Evolutionary conservation across 2,329 filamentous ascomycete species (phyloP).

Genomic region (Aureobasidium sp.): DNA sequence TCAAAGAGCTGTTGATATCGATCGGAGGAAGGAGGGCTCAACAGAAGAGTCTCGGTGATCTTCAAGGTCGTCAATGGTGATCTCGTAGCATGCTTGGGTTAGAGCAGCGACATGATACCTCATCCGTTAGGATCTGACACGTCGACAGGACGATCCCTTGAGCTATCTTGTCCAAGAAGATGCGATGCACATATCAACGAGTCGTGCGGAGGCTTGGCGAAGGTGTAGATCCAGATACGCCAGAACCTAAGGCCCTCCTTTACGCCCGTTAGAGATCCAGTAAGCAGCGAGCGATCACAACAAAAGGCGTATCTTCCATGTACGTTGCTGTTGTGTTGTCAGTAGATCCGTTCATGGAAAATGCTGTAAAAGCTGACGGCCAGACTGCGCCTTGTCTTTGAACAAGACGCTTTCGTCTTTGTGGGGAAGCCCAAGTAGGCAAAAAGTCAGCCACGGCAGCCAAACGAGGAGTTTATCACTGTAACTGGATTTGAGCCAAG

Average conservation of each 20-base stretch:
- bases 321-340: background rate
- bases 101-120: background rate
- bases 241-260: background rate
- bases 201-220: background rate
- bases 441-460: conserved; percentile 7
- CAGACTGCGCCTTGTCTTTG: conserved; percentile 9
- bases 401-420: conserved; percentile 1
- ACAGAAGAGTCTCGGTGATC: background rate
- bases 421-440: background rate
- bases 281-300: background rate
- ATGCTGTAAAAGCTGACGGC: background rate
- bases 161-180: background rate
- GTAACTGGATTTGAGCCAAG: conserved; percentile 3
- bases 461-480: background rate
- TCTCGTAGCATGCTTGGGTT: too few relatives aligned
- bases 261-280: background rate
- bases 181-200: background rate
- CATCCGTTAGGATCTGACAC: background rate
- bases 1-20: background rate
- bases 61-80: background rate
- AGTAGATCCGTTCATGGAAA: background rate
- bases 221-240: background rate
- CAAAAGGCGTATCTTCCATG: background rate
- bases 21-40: background rate
- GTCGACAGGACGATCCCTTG: background rate